Evolutionary conservation across 2,329 filamentous ascomycete genomes (phyloP).

Genomic region (Coniochaeta hoffmannii): DNA sequence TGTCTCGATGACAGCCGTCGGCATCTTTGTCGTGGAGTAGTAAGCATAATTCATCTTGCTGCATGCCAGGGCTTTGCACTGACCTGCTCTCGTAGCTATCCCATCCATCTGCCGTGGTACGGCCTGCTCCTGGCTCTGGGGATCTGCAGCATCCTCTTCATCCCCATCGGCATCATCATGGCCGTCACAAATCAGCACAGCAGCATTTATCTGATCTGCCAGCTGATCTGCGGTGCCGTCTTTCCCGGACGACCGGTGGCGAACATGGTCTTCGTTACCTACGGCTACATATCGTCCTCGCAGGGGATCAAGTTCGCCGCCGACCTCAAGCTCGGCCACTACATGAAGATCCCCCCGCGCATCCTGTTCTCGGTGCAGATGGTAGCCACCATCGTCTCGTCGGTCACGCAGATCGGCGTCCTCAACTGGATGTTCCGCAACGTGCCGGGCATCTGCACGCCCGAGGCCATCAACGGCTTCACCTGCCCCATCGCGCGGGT

Average conservation of each 20-base stretch:
- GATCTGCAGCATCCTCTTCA: slow-evolving; percentile 76
- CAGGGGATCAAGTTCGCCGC: slow-evolving; percentile 86
- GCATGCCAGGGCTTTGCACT: not conserved
- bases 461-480: slow-evolving; percentile 76
- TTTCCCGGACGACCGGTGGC: slow-evolving; percentile 82
- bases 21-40: slow-evolving; percentile 81
- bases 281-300: slow-evolving; percentile 81
- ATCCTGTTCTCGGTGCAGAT: slow-evolving; percentile 74
- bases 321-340: slow-evolving; percentile 80
- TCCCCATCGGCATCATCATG: slow-evolving; percentile 89
- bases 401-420: slow-evolving; percentile 72
- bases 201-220: slow-evolving; percentile 79
- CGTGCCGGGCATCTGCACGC: slow-evolving; percentile 70
- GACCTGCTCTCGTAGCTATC: slow-evolving; percentile 47
- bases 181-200: slow-evolving; percentile 86
- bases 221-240: slow-evolving; percentile 72
- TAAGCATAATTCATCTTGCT: slow-evolving; percentile 32
- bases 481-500: slow-evolving; percentile 81
- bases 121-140: slow-evolving; percentile 70
- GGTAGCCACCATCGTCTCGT: slow-evolving; percentile 67
- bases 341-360: slow-evolving; percentile 81
- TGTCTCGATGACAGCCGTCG: slow-evolving; percentile 66
- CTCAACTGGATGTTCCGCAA: slow-evolving; percentile 86
- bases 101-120: slow-evolving; percentile 80
- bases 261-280: slow-evolving; percentile 91